Base-by-base conservation (phyloP, 441 rosid species). In the Pelargonium cotyledonis region DNA sequence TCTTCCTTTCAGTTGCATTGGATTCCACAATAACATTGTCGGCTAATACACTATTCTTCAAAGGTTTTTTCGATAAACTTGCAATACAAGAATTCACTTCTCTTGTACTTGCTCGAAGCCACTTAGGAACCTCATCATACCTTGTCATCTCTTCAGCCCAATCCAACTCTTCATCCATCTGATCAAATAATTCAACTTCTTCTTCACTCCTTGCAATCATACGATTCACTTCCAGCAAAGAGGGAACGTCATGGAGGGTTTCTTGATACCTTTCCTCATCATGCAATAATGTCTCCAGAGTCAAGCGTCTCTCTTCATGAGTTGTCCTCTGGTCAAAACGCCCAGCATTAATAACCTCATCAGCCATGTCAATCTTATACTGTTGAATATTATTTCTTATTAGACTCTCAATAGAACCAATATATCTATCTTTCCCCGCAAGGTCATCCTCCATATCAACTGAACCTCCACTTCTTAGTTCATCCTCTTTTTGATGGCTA, bases 251-350 rank as follows among this genome's bases (percentile, higher is more conserved):
- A 76, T 96, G 98, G 75, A 96, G 77, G 19, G 96, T 96, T 79
- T 96, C 99, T 77, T 91, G 97, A 79, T 91, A 96, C 76, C 99
- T 86, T 80, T 92, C 99, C 72, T 96, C 98, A 66, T 96, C 99
- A 80, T 96, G 99, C 74, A 96, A 84, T 74, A 96, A 80, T 75
- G 99, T 89, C 84, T 96, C 99, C 77, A 96, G 85, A 70, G 98
- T 96, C 89, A 89, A 73, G 12, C 99, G 96, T 40, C 99, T 87
- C 82, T 96, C 99, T 87, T 96, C 99, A 72, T 96, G 99, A 29
- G 99, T 96, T 65, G 99, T 96, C 81, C 98, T 92, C 81, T 96
- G 99, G 82, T 96, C 99, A 85, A 96, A 96, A 71, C 99, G 97
- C 66, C 99, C 99, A 83, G 98, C 99, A 86, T 96, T 96, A 75